Evolutionary conservation across 2,329 filamentous ascomycete species (phyloP), one percentile per base, ranked within the genome.

Genomic region (Aspergillus unguis): DNA sequence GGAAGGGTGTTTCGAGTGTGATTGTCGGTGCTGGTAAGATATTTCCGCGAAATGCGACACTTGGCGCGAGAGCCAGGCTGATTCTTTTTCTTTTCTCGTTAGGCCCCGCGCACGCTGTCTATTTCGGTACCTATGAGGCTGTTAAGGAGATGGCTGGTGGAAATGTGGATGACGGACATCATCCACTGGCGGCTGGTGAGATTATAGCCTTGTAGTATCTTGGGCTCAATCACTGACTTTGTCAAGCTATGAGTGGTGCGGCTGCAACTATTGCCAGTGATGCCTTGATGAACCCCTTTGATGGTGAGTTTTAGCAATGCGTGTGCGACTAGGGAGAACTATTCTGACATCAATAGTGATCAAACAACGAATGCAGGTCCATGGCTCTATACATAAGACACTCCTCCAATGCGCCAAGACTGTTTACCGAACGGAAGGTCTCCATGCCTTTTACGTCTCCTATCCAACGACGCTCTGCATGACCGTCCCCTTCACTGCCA

Each of bases 351-450:
- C 23, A 41, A 44, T 66, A 96, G 94, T 99, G 57, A 96, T 99
- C 78, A 99, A 99, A 77, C 94, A 99, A 74, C 89, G 94, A 65
- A 99, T 99, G 94, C 94, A 99, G 74, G 88, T 99, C 54, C 90
- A 96, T 70, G 88, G 94, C 66, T 97, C 92, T n/a, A 85, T 85
- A 61, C 96, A 97, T 76, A 87, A 86, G 64, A 91, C 88, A 25
- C 86, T 97, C 75, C 71, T 81, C 52, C 87, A 96, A 69, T 99
- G 94, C 78, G 92, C 92, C 52, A 84, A 81, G 68, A 87, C 90
- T 61, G 87, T 99, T 56, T 96, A 96, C 76, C 84, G 81, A 65
- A 86, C 84, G 48, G 94, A 99, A 74, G 94, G 94, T 49, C 72
- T 97, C 42, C 83, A 85, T 47, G 92, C 94, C 50, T 99, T 99